Percentiles rank a stretch among this genome's conserved stretches.
Conservation (phyloP, 352 stramenopile genomes). For the Albugo laibachii region DNA sequence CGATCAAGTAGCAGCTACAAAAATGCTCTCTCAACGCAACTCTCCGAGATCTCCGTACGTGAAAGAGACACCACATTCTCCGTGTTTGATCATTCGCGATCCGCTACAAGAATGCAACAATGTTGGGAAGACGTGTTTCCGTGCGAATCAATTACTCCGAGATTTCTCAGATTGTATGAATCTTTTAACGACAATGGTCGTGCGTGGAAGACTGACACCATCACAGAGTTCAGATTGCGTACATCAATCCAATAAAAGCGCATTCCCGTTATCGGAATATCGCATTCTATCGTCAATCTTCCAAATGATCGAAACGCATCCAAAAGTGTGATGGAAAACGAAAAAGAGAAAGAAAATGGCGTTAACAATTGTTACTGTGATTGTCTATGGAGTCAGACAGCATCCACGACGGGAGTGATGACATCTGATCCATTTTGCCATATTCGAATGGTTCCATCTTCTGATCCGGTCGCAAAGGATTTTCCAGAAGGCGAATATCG, state of each 20-base stretch:
- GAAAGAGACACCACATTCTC: background rate
- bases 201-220: conserved; percentile 24
- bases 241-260: conserved; percentile 1
- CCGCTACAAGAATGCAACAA: conserved; percentile 55
- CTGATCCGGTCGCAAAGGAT: conserved; percentile 89
- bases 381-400: too few species aligned
- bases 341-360: too few species aligned
- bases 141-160: conserved; percentile 62
- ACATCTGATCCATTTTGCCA: conserved; percentile 69
- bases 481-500: conserved; percentile 86
- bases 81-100: conserved; percentile 45
- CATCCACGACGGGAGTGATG: too few species aligned
- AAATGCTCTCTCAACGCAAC: too few species aligned
- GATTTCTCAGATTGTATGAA: conserved; percentile 72
- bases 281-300: conserved; percentile 42
- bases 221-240: background rate
- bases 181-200: conserved; percentile 59
- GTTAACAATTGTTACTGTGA: too few species aligned
- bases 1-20: background rate
- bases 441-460: conserved; percentile 96
- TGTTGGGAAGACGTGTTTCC: conserved; percentile 67
- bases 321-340: too few species aligned
- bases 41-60: conserved; percentile 8
- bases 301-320: conserved; percentile 15
- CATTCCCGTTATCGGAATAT: conserved; percentile 6